Percentiles rank a stretch among this genome's conserved stretches.
Conservation (phyloP, 306 rosid genomes). For the Notholithocarpus densiflorus region DNA sequence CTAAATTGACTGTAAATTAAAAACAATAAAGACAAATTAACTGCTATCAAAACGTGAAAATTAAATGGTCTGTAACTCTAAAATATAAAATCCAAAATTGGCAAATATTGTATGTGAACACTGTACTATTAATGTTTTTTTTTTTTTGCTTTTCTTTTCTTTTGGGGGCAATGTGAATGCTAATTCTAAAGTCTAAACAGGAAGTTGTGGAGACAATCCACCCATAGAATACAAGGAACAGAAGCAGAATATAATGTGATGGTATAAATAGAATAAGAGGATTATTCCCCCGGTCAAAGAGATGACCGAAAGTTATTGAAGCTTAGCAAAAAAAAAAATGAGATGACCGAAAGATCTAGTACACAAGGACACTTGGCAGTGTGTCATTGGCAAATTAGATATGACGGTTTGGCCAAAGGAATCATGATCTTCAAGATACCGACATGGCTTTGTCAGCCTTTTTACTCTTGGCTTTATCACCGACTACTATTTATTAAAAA, state of each 20-base stretch:
- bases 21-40: too few species aligned
- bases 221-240: not conserved
- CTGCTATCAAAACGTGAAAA: too few species aligned
- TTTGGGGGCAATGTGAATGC: too few species aligned
- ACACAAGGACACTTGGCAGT: not conserved
- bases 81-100: too few species aligned
- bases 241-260: not conserved
- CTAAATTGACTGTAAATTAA: too few species aligned
- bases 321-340: too few species aligned
- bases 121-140: too few species aligned
- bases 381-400: not conserved
- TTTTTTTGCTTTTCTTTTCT: too few species aligned
- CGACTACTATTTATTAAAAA: not conserved
- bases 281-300: not conserved
- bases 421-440: constrained; percentile 22
- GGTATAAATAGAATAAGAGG: not conserved
- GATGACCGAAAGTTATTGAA: constrained; percentile 21
- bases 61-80: too few species aligned
- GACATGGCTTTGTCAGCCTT: constrained; percentile 21
- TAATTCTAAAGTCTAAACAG: too few species aligned
- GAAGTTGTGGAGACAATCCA: too few species aligned
- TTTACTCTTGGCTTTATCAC: not conserved
- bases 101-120: too few species aligned
- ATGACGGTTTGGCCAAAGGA: constrained; percentile 17
- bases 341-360: constrained; percentile 10